phyloP scores from a whole-genome alignment of 2,329 filamentous ascomycete genomes.

The Fusarium sp. region DNA sequence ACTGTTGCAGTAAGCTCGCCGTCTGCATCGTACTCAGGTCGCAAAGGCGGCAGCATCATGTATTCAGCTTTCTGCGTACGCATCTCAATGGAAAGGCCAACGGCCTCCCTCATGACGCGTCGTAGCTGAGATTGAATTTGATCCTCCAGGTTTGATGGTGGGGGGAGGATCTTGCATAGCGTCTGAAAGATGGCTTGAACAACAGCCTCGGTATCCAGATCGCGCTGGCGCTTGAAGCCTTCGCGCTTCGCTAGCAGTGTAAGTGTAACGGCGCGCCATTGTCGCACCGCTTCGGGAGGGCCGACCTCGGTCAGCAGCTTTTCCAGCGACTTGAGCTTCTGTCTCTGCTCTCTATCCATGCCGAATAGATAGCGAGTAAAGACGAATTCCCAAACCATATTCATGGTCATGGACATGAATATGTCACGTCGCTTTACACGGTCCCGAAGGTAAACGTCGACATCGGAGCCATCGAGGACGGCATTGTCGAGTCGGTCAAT shows the following conservation, averaged over 20 bases:
- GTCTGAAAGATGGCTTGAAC: constrained; percentile 87
- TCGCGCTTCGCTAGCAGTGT: constrained; percentile 87
- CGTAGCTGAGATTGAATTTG: constrained; percentile 89
- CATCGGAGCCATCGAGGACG: constrained; percentile 93
- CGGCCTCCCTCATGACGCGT: constrained; percentile 89
- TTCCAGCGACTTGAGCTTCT: constrained; percentile 96
- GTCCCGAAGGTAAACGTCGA: constrained; percentile 89
- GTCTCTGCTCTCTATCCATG: constrained; percentile 97
- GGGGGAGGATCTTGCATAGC: constrained; percentile 86
- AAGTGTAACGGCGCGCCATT: constrained; percentile 96
- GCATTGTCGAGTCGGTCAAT: constrained; percentile 95
- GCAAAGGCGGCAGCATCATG: constrained; percentile 96
- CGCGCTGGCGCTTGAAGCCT: constrained; percentile 85
- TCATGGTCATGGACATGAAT: constrained; percentile 99
- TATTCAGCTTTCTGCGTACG: constrained; percentile 96
- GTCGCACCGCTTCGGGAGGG: constrained; percentile 88
- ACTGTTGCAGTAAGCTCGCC: constrained; percentile 92
- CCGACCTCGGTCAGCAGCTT: constrained; percentile 92
- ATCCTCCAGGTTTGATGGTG: constrained; percentile 83
- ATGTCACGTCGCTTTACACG: constrained; percentile 91
- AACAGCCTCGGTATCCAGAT: constrained; percentile 95
- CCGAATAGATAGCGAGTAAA: constrained; percentile 98
- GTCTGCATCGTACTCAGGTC: constrained; percentile 94
- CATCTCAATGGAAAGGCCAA: constrained; percentile 95
- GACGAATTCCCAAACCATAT: constrained; percentile 99